These are phyloP conservation scores for Lepiota subincarnata DNA, from an alignment of 768 basidiomycete species.

Conservation along the genomic window DNA sequence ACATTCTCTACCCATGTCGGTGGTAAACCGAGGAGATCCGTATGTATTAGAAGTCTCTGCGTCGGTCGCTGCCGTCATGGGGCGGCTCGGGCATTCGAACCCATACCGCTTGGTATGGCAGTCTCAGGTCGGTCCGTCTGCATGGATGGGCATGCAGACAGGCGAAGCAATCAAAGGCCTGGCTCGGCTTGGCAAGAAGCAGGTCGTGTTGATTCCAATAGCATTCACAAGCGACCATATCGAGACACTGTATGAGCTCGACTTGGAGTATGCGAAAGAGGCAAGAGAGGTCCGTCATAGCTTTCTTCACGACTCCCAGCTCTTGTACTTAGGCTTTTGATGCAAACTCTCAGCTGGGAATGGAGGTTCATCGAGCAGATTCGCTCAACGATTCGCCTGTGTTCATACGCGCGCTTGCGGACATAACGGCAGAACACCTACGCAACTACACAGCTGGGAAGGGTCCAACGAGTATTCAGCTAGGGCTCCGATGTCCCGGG, in stretches of 20 bases:
- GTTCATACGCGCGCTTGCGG: slow-evolving; percentile 92
- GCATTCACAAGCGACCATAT: slow-evolving; percentile 99
- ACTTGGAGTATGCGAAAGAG: slow-evolving; percentile 89
- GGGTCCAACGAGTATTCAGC: slow-evolving; percentile 71
- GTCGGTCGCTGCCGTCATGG: slow-evolving; percentile 92
- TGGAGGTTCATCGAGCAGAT: slow-evolving; percentile 84
- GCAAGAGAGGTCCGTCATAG: slow-evolving; percentile 77
- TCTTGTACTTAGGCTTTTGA: slow-evolving; percentile 15
- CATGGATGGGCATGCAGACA: slow-evolving; percentile 99
- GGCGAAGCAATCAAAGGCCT: slow-evolving; percentile 86
- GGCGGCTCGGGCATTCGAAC: slow-evolving; percentile 70
- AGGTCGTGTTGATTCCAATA: slow-evolving; percentile 84
- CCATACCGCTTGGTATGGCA: slow-evolving; percentile 98
- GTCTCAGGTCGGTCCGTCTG: slow-evolving; percentile 92
- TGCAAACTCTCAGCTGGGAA: slow-evolving; percentile 64
- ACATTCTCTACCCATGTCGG: slow-evolving; percentile 96
- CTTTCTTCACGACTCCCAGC: slow-evolving; percentile 16
- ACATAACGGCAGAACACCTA: slow-evolving; percentile 82
- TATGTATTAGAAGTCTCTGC: slow-evolving; percentile 95
- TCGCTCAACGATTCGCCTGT: slow-evolving; percentile 95
- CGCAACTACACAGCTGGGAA: slow-evolving; percentile 53
- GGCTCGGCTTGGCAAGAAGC: slow-evolving; percentile 70
- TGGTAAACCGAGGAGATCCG: slow-evolving; percentile 98
- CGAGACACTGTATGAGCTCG: slow-evolving; percentile 95
- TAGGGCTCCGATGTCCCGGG: slow-evolving; percentile 87